Evolutionary conservation across 148 eudicot genomes (phyloP).

Genomic region (Fagopyrum tataricum): DNA sequence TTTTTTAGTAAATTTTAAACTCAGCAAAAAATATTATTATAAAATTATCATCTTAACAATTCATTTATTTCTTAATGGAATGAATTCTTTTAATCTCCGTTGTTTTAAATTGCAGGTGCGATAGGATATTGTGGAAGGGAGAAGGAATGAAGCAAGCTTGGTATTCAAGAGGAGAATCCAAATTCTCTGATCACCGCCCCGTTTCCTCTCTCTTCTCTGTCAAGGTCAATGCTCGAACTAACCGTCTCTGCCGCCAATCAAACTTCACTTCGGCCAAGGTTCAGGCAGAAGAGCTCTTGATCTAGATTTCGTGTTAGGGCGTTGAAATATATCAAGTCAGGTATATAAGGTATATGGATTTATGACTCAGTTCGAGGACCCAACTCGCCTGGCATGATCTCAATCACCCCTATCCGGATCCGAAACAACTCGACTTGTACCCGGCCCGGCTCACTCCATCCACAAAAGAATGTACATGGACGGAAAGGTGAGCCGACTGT

Average conservation of each 20-base stretch:
- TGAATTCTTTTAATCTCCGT: neutral
- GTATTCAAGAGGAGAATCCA: constrained; percentile 64
- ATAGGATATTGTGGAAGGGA: constrained; percentile 80
- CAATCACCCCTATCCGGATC: too few relatives aligned
- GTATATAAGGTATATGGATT: too few relatives aligned
- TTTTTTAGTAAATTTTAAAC: too few relatives aligned
- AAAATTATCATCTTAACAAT: too few relatives aligned
- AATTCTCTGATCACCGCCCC: constrained; percentile 80
- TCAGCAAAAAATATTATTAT: too few relatives aligned
- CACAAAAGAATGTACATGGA: neutral
- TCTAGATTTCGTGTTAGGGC: too few relatives aligned
- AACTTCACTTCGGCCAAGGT: neutral
- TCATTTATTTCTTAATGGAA: neutral
- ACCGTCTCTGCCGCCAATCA: too few relatives aligned
- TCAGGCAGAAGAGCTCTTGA: constrained; percentile 5
- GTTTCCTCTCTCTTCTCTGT: constrained; percentile 60
- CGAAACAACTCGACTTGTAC: neutral
- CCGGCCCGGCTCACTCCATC: neutral
- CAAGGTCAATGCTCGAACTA: constrained; percentile 34
- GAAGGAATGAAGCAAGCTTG: constrained; percentile 54
- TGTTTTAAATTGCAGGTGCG: constrained; percentile 47
- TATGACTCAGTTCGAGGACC: too few relatives aligned
- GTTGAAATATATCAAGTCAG: too few relatives aligned
- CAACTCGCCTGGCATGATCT: neutral
- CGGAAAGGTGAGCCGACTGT: neutral